phyloP scores from a whole-genome alignment of 176 grass and related monocot species.

The Panicum miliaceum region DNA sequence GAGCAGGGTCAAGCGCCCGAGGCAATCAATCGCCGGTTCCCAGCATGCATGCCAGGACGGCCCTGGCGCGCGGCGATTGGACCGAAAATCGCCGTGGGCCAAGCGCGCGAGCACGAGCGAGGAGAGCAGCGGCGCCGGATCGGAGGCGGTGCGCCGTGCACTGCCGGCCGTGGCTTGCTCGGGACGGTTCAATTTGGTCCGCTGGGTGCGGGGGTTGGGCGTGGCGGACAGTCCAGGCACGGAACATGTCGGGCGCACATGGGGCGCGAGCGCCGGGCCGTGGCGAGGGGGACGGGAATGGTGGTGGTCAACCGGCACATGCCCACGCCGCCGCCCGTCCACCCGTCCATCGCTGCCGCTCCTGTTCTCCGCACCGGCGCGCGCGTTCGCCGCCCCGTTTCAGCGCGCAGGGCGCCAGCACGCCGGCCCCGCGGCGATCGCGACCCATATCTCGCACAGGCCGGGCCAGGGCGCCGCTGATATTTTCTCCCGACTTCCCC shows the following conservation, averaged over 20 bases:
- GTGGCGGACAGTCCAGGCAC: slow-evolving; percentile 8
- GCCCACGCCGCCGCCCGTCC: neutral
- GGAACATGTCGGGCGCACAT: slow-evolving; percentile 38
- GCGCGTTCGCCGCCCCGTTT: neutral
- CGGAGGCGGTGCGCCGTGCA: slow-evolving; percentile 7
- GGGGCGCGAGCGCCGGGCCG: neutral
- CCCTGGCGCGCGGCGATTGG: neutral
- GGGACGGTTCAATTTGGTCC: neutral
- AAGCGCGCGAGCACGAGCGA: neutral
- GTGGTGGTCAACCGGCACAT: slow-evolving; percentile 44
- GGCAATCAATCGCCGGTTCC: neutral
- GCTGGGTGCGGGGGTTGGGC: neutral
- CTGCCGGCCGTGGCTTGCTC: slow-evolving; percentile 2
- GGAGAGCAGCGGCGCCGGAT: too few species aligned
- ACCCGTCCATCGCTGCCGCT: neutral
- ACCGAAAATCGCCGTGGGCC: slow-evolving; percentile 27
- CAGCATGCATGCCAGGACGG: neutral
- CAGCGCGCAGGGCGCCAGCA: neutral
- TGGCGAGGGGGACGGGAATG: neutral
- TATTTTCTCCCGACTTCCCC: neutral
- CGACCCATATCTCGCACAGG: neutral
- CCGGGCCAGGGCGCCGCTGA: neutral
- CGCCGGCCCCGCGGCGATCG: neutral
- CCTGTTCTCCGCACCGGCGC: slow-evolving; percentile 24
- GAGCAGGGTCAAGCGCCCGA: too few species aligned